These are phyloP conservation scores for Cyclanthera cordifolia DNA, from an alignment of 306 rosid species.

Conservation along the genomic window DNA sequence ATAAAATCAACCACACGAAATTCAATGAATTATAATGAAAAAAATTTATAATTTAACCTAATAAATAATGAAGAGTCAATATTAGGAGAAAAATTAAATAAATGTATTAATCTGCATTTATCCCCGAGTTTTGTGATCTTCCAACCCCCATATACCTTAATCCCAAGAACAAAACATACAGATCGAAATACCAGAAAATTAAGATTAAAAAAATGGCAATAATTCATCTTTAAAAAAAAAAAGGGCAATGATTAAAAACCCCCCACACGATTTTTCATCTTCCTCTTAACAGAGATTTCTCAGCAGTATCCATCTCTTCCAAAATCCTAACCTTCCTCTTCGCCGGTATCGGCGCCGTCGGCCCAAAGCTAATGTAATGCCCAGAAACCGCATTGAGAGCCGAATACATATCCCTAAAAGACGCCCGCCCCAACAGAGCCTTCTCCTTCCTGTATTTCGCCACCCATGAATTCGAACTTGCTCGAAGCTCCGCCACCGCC, in stretches of 20 bases:
- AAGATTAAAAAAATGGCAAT: too few species aligned
- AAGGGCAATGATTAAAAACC: background rate
- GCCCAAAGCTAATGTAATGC: slow-evolving; percentile 86
- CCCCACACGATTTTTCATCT: slow-evolving; percentile 24
- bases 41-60: too few species aligned
- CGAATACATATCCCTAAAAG: slow-evolving; percentile 83
- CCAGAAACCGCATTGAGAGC: slow-evolving; percentile 88
- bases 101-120: background rate
- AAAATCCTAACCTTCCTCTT: slow-evolving; percentile 67
- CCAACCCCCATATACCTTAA: background rate
- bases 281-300: slow-evolving; percentile 71
- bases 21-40: too few species aligned
- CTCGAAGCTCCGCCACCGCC: slow-evolving; percentile 72
- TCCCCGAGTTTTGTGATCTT: background rate
- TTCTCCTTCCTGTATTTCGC: slow-evolving; percentile 90
- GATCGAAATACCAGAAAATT: background rate
- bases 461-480: slow-evolving; percentile 75
- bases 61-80: background rate
- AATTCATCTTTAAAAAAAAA: too few species aligned
- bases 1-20: too few species aligned
- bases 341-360: slow-evolving; percentile 82
- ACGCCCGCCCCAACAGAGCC: slow-evolving; percentile 53
- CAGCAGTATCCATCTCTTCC: slow-evolving; percentile 81
- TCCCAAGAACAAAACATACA: background rate
- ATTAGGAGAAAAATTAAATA: background rate